Percentiles rank a stretch among this genome's conserved stretches.
Evolutionary conservation across 176 grass and related monocot genomes (phyloP).

Genomic region (Hordeum vulgare): DNA sequence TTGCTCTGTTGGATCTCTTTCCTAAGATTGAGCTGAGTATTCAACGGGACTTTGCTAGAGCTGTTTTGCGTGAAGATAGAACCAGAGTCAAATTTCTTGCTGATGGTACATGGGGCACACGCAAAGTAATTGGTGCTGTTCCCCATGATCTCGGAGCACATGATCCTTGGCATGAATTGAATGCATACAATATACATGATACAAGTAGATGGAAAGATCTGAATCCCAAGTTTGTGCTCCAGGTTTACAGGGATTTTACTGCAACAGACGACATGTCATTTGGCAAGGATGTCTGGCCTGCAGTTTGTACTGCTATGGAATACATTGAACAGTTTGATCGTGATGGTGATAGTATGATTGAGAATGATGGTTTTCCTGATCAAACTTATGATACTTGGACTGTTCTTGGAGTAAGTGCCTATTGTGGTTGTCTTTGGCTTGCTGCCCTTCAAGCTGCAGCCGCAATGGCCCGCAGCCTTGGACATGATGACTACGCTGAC

Average conservation of each 20-base stretch:
- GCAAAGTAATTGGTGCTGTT: slow-evolving; percentile 92
- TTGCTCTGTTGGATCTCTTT: slow-evolving; percentile 86
- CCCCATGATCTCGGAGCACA: slow-evolving; percentile 95
- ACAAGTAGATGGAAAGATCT: slow-evolving; percentile 99
- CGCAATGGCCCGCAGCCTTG: slow-evolving; percentile 66
- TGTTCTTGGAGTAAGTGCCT: slow-evolving; percentile 81
- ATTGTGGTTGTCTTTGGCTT: slow-evolving; percentile 94
- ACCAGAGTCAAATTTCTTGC: slow-evolving; percentile 88
- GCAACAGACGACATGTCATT: slow-evolving; percentile 69
- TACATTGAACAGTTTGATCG: slow-evolving; percentile 94
- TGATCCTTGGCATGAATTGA: slow-evolving; percentile 95
- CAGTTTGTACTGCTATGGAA: slow-evolving; percentile 82
- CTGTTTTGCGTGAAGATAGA: slow-evolving; percentile 82
- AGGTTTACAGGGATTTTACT: slow-evolving; percentile 93
- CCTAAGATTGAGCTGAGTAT: slow-evolving; percentile 94
- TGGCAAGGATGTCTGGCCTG: slow-evolving; percentile 92
- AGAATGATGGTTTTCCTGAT: slow-evolving; percentile 98
- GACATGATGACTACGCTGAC: slow-evolving; percentile 62
- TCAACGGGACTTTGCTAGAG: slow-evolving; percentile 86
- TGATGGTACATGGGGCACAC: slow-evolving; percentile 73
- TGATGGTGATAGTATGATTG: slow-evolving; percentile 77
- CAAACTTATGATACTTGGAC: slow-evolving; percentile 98
- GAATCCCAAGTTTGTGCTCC: slow-evolving; percentile 89
- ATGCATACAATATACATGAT: slow-evolving; percentile 98
- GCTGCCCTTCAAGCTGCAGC: slow-evolving; percentile 86